Conservation (phyloP, 192 early-diverging fungal genomes). For the Radiomyces spectabilis region DNA sequence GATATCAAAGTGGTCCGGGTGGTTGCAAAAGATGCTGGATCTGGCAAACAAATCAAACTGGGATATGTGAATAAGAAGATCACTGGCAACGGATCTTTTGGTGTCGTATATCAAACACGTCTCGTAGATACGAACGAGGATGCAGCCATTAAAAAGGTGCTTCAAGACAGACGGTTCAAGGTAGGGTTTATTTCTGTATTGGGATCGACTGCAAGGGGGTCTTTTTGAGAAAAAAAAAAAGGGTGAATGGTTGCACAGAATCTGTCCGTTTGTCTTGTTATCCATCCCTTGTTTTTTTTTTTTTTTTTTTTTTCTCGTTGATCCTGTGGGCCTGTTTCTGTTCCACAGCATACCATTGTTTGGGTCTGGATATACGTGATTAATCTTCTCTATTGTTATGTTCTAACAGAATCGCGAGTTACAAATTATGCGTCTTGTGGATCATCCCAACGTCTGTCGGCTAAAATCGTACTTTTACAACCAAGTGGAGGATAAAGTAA, state of each 20-base stretch:
- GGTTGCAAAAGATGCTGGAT: slow-evolving; percentile 80
- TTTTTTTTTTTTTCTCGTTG: neutral
- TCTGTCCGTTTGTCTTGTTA: neutral
- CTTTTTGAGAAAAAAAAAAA: neutral
- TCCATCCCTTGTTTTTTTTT: neutral
- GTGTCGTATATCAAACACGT: slow-evolving; percentile 94
- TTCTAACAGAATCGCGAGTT: slow-evolving; percentile 73
- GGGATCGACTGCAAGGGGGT: neutral
- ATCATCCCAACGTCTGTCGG: slow-evolving; percentile 89
- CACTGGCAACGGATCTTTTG: slow-evolving; percentile 96
- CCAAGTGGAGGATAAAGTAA: slow-evolving; percentile 75
- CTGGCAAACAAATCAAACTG: slow-evolving; percentile 77
- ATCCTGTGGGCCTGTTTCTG: no score
- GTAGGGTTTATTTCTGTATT: slow-evolving; percentile 23
- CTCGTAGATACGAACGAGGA: slow-evolving; percentile 72
- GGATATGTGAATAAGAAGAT: slow-evolving; percentile 88
- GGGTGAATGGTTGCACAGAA: neutral
- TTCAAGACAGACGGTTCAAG: slow-evolving; percentile 98
- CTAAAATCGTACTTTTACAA: slow-evolving; percentile 94
- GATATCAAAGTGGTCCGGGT: slow-evolving; percentile 54
- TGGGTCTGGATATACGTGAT: no score
- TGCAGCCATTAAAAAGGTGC: slow-evolving; percentile 94
- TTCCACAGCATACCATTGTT: no score
- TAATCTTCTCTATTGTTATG: neutral
- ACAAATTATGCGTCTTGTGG: slow-evolving; percentile 91